Conservation (phyloP, 2,329 filamentous ascomycete genomes). For the Colletotrichum salicis region DNA sequence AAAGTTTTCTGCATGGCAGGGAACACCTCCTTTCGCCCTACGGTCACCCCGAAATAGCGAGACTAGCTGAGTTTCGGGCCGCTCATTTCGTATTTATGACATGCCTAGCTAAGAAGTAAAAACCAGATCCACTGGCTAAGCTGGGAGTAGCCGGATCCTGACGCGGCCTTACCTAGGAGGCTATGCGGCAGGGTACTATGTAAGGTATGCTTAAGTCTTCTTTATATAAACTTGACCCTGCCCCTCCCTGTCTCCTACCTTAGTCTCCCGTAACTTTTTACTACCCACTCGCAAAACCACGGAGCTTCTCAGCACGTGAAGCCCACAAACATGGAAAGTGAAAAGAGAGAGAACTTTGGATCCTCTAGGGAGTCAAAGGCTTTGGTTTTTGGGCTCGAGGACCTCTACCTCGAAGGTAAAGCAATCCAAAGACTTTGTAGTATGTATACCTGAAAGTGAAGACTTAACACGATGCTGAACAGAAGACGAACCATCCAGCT, state of each 20-base stretch:
- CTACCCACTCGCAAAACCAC: neutral
- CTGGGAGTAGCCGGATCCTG: constrained; percentile 4
- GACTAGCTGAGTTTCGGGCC: neutral
- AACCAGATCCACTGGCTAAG: neutral
- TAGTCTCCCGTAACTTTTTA: neutral
- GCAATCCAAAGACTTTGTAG: neutral
- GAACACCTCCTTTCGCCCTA: neutral
- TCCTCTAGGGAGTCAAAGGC: constrained; percentile 20
- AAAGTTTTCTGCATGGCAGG: neutral
- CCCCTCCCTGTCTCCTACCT: neutral
- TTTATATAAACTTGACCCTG: too few relatives aligned
- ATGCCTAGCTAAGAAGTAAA: neutral
- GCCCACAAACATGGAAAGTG: neutral
- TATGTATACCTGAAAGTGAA: neutral
- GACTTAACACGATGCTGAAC: neutral
- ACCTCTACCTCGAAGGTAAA: constrained; percentile 18
- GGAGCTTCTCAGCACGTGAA: neutral
- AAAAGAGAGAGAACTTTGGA: neutral
- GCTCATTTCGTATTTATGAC: constrained; percentile 9
- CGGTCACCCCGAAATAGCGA: neutral
- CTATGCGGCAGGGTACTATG: neutral
- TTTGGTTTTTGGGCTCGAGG: constrained; percentile 9
- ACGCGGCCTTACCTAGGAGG: neutral
- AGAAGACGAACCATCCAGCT: constrained; percentile 23
- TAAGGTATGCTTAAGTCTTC: constrained; percentile 17